phyloP scores from a whole-genome alignment of 345 rosid species.

The Lepidium aucheri region DNA sequence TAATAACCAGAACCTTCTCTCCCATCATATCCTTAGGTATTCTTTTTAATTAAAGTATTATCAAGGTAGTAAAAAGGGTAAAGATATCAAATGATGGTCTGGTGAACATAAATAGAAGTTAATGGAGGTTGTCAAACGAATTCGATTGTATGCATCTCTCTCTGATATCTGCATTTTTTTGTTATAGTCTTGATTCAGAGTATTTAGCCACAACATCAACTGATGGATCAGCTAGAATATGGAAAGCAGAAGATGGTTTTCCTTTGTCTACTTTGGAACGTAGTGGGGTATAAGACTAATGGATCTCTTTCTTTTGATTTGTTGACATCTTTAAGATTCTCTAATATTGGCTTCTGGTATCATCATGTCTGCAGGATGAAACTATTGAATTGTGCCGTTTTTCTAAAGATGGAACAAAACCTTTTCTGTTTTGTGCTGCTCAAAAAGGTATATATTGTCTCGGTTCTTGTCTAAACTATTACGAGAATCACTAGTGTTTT shows the following conservation, averaged over 20 bases:
- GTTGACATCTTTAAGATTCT: neutral
- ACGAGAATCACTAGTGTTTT: neutral
- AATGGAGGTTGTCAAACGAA: neutral
- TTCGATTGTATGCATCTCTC: neutral
- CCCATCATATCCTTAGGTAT: neutral
- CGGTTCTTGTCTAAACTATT: neutral
- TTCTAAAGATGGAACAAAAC: slow-evolving; percentile 92
- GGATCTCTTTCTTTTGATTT: neutral
- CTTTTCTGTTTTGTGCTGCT: slow-evolving; percentile 77
- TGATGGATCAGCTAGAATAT: slow-evolving; percentile 91
- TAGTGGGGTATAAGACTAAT: slow-evolving; percentile 41
- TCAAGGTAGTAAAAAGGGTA: neutral
- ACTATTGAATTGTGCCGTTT: slow-evolving; percentile 73
- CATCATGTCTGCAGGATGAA: slow-evolving; percentile 54
- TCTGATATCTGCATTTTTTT: slow-evolving; percentile 21
- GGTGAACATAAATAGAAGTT: neutral
- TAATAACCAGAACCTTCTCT: slow-evolving; percentile 11
- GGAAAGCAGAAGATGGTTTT: slow-evolving; percentile 83
- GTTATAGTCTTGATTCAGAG: slow-evolving; percentile 79
- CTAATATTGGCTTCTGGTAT: neutral
- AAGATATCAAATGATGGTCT: neutral
- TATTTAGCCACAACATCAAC: slow-evolving; percentile 78
- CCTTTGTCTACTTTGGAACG: slow-evolving; percentile 68
- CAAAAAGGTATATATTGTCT: slow-evolving; percentile 44
- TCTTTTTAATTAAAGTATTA: neutral